These are phyloP conservation scores for Insectozyma bohioensis DNA, from an alignment of 1,139 yeast genomes.

Conservation along the genomic window DNA sequence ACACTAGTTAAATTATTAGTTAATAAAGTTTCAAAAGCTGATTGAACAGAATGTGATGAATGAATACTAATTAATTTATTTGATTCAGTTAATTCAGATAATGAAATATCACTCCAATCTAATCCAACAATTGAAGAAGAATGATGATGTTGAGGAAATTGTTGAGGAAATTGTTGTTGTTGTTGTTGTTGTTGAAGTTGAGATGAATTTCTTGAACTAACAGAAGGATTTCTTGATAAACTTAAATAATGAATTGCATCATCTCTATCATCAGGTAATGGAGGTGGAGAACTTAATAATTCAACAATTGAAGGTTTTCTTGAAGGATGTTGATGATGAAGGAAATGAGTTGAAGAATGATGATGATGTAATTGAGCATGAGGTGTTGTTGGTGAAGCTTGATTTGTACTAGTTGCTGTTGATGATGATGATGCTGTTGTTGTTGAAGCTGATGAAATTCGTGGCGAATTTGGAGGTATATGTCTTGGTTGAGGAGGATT, in stretches of 20 bases:
- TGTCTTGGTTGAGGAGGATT: slow-evolving; percentile 15
- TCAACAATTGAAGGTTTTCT: slow-evolving; percentile 82
- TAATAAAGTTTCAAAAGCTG: slow-evolving; percentile 78
- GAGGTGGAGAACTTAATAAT: slow-evolving; percentile 81
- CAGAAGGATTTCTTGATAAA: slow-evolving; percentile 45
- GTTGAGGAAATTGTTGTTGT: no score
- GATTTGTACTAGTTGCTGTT: no score
- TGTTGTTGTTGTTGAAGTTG: neutral
- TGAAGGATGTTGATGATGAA: slow-evolving; percentile 20
- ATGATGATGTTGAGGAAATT: no score
- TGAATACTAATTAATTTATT: slow-evolving; percentile 74
- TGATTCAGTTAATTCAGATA: slow-evolving; percentile 73
- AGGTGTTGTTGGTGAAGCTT: slow-evolving; percentile 1
- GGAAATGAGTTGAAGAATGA: slow-evolving; percentile 2
- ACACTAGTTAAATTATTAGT: slow-evolving; percentile 76
- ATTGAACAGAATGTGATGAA: slow-evolving; percentile 67
- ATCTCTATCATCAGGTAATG: slow-evolving; percentile 42
- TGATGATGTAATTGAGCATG: slow-evolving; percentile 1
- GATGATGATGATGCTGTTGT: slow-evolving; percentile 5
- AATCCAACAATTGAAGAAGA: slow-evolving; percentile 20
- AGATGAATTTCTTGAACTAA: slow-evolving; percentile 31
- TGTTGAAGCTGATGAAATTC: slow-evolving; percentile 8
- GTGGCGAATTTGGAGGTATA: slow-evolving; percentile 11
- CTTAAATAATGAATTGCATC: slow-evolving; percentile 36
- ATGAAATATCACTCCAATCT: slow-evolving; percentile 75